Conservation (phyloP, 306 rosid species). For the Prunus mongolica region DNA sequence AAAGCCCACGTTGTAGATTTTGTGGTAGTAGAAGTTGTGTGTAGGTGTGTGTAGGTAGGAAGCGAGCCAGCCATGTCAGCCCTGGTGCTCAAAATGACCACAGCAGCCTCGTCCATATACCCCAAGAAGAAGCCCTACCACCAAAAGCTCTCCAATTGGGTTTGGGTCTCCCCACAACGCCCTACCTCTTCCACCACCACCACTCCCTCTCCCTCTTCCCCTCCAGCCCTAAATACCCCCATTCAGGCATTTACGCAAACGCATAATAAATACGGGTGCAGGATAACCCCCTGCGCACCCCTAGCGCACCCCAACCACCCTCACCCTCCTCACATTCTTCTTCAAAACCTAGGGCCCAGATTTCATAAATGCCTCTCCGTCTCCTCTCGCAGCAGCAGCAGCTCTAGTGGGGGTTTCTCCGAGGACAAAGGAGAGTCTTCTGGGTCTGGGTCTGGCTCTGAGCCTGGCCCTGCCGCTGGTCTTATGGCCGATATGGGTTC, state of each 20-base stretch:
- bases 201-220: neutral
- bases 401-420: slow-evolving; percentile 3
- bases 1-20: neutral
- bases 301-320: slow-evolving; percentile 23
- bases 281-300: slow-evolving; percentile 33
- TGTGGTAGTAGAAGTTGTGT: neutral
- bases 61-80: slow-evolving; percentile 10
- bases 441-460: slow-evolving; percentile 34
- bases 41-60: no score
- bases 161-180: neutral
- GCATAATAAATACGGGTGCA: slow-evolving; percentile 13
- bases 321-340: neutral
- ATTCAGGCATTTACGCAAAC: slow-evolving; percentile 8
- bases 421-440: slow-evolving; percentile 24
- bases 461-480: slow-evolving; percentile 32
- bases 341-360: slow-evolving; percentile 26
- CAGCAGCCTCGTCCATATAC: slow-evolving; percentile 22
- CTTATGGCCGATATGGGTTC: slow-evolving; percentile 52
- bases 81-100: slow-evolving; percentile 22
- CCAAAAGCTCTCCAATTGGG: slow-evolving; percentile 6
- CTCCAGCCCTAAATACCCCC: neutral
- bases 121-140: slow-evolving; percentile 5
- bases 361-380: slow-evolving; percentile 9
- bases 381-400: slow-evolving; percentile 3
- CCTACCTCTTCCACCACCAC: neutral